Evolutionary conservation across 2,329 filamentous ascomycete genomes (phyloP).

Genomic region (Ambrosiella beaveri): DNA sequence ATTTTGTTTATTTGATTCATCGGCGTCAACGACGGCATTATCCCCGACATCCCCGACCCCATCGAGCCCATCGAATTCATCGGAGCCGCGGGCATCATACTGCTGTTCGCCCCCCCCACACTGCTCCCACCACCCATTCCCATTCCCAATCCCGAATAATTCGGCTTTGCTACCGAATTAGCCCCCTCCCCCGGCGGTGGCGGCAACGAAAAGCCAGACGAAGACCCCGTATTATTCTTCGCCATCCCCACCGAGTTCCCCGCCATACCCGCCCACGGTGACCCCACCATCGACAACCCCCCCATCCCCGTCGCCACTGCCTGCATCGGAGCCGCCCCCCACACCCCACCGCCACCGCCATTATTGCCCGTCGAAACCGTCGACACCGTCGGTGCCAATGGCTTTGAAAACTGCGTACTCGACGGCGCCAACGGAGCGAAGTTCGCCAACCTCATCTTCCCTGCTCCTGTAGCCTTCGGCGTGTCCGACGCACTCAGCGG

Average conservation of each 20-base stretch:
- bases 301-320: not conserved
- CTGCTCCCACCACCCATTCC: not conserved
- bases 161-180: not conserved
- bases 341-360: conserved; percentile 15
- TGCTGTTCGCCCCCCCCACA: not conserved
- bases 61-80: conserved; percentile 12
- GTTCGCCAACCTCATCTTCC: conserved; percentile 33
- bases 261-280: conserved; percentile 16
- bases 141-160: not conserved
- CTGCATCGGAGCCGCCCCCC: conserved; percentile 9
- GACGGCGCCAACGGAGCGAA: conserved; percentile 40
- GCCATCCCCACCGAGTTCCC: conserved; percentile 11
- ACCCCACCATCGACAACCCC: not conserved
- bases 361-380: conserved; percentile 19
- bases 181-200: conserved; percentile 1
- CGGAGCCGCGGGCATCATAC: too few species aligned
- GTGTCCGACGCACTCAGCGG: conserved; percentile 26
- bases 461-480: conserved; percentile 18
- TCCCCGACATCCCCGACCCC: conserved; percentile 15
- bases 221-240: conserved; percentile 7
- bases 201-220: conserved; percentile 13
- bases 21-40: conserved; percentile 5
- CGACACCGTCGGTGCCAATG: conserved; percentile 25
- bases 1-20: not conserved
- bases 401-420: conserved; percentile 45